A percentile compares a stretch with the other conserved stretches of the same genome.
phyloP scores from a whole-genome alignment of 768 basidiomycete species.

The Gelatoporia subvermispora region DNA sequence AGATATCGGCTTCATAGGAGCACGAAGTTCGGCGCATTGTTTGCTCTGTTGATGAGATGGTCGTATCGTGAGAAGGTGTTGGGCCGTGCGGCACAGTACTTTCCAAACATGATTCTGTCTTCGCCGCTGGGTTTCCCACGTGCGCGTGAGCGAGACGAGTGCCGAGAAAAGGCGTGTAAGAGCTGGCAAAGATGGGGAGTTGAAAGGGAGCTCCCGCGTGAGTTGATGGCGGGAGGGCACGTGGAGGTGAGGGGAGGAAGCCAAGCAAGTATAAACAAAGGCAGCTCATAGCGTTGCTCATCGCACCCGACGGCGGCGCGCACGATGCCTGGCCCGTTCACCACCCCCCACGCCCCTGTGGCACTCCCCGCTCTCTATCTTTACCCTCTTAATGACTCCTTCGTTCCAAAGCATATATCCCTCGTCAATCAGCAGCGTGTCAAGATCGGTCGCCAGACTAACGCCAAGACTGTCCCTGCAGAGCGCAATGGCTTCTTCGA shows the following conservation, averaged over 20 bases:
- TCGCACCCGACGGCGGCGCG: conserved; percentile 21
- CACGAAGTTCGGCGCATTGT: conserved; percentile 7
- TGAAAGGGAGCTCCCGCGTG: too few relatives aligned
- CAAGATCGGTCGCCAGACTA: conserved; percentile 95
- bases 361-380: conserved; percentile 39
- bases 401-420: conserved; percentile 91
- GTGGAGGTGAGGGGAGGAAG: conserved; percentile 8
- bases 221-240: too few relatives aligned
- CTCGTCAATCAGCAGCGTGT: conserved; percentile 62
- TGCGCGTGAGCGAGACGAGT: too few relatives aligned
- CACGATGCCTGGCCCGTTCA: conserved; percentile 26
- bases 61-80: not conserved
- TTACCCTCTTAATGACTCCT: conserved; percentile 92
- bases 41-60: not conserved
- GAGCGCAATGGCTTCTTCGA: conserved; percentile 97
- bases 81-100: too few relatives aligned
- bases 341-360: conserved; percentile 18
- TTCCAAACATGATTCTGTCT: too few relatives aligned
- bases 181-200: too few relatives aligned
- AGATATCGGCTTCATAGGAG: conserved; percentile 2
- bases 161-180: too few relatives aligned
- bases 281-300: conserved; percentile 9
- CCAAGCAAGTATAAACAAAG: conserved; percentile 17
- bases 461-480: conserved; percentile 87
- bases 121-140: too few relatives aligned